phyloP scores from a whole-genome alignment of 306 rosid genomes.

The Astragalus glycyphyllos region DNA sequence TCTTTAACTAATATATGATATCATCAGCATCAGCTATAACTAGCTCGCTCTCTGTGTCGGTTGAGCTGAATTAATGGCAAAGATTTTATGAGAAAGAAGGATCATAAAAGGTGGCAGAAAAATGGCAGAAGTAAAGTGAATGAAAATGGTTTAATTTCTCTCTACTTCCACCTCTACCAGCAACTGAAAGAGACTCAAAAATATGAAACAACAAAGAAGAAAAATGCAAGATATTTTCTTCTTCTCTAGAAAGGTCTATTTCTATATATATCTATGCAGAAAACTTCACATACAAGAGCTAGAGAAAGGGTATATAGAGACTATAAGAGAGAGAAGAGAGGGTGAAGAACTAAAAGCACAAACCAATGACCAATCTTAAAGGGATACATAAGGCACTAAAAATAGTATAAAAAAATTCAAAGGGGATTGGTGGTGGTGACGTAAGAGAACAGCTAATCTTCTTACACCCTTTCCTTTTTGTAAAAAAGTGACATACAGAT shows the following conservation, averaged over 20 bases:
- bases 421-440: conserved; percentile 57
- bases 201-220: not conserved
- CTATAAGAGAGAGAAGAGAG: conserved; percentile 24
- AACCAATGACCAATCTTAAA: conserved; percentile 57
- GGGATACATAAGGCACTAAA: conserved; percentile 43
- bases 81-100: conserved; percentile 54
- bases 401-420: conserved; percentile 37
- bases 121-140: conserved; percentile 46
- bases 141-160: conserved; percentile 22
- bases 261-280: conserved; percentile 22
- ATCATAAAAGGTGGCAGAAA: conserved; percentile 53
- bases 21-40: not conserved
- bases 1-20: not conserved
- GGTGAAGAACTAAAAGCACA: conserved; percentile 48
- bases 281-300: conserved; percentile 32
- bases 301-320: not conserved
- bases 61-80: conserved; percentile 70
- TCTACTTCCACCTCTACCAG: conserved; percentile 62
- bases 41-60: conserved; percentile 38
- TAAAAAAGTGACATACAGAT: conserved; percentile 42
- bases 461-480: conserved; percentile 5
- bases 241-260: conserved; percentile 39
- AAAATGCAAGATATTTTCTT: not conserved
- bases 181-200: conserved; percentile 63
- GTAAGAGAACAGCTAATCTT: conserved; percentile 66